phyloP scores from a whole-genome alignment of 306 rosid species.

The Cicer judaicum region DNA sequence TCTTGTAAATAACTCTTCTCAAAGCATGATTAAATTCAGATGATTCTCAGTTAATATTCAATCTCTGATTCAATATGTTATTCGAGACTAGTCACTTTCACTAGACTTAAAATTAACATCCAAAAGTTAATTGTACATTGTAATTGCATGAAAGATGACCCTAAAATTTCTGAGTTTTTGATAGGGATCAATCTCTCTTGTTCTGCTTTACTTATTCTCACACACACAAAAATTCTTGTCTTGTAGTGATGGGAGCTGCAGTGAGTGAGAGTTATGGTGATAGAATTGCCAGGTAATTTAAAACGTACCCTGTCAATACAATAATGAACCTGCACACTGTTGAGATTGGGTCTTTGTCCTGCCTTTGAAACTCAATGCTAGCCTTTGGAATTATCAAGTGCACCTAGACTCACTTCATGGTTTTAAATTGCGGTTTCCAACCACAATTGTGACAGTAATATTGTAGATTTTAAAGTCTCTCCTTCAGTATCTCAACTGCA shows the following conservation, averaged over 20 bases:
- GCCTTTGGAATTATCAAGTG: slow-evolving; percentile 30
- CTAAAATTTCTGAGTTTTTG: slow-evolving; percentile 5
- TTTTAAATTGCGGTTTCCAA: too few species aligned
- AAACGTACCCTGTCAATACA: slow-evolving; percentile 53
- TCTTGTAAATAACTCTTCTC: too few species aligned
- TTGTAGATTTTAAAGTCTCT: too few species aligned
- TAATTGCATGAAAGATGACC: slow-evolving; percentile 8
- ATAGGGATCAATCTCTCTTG: slow-evolving; percentile 20
- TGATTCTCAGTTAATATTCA: too few species aligned
- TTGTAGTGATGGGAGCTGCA: slow-evolving; percentile 42
- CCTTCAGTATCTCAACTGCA: too few species aligned
- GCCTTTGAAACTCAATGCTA: slow-evolving; percentile 27
- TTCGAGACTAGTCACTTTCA: too few species aligned
- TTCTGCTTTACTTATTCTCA: slow-evolving; percentile 22
- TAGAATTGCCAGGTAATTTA: slow-evolving; percentile 61
- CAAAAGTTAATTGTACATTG: slow-evolving; percentile 24
- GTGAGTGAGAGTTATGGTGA: slow-evolving; percentile 46
- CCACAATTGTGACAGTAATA: too few species aligned
- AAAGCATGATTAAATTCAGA: too few species aligned
- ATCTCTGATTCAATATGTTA: too few species aligned
- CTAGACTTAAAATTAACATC: too few species aligned
- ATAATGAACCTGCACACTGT: slow-evolving; percentile 65
- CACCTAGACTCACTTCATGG: not conserved
- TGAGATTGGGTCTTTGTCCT: slow-evolving; percentile 62
- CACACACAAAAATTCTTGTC: slow-evolving; percentile 45